Base-by-base conservation (phyloP, 768 basidiomycete genomes). In the Leccinum disarticulatum region DNA sequence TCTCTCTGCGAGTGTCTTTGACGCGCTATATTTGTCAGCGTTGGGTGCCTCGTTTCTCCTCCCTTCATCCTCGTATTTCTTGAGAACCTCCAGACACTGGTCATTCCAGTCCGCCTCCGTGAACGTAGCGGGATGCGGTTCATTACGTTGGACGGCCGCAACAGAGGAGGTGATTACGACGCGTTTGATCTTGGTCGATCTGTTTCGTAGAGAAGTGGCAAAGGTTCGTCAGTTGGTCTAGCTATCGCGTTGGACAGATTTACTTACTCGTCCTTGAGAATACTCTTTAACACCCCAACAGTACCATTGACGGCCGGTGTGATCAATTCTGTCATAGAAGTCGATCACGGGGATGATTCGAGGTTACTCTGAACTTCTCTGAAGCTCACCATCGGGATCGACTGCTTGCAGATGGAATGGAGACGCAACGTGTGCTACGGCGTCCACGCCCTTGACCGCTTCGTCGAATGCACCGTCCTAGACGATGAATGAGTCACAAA, bases 401-500 rank as follows among this genome's bases (percentile, higher is more conserved):
- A 77, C 73, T 1, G 75, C 78, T 1, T 79, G 73, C 27, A 76
- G 61, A 56, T 80, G 74, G 66, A 85, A 80, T 1, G 89, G 88
- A 1, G 88, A 89, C 0, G 88, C 88, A 4, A 79, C 84, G 66
- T 91, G 90, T 38, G 77, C 80, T 54, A 94, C 83, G 0, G 81
- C 91, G 59, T 90, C 86, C 8, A 93, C 84, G 1, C 81, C 90
- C 69, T 86, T 83, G 59, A 93, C 87, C 0, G 86, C 90, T 54
- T 90, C 85, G 68, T 93, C 90, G 61, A 92, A 95, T 1, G 87
- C 88, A 7, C 83, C 83, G 3, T 80, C 80, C 85, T 86, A 35
- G 19, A 28, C 17, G 48, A 50, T 17, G 14, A 1, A n/a, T 25
- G 17, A 3, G 19, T 0, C 35, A 27, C 1, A 11, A 33, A 6